Conservation (phyloP, 371 early-diverging fungal genomes). For the Saksenaea vasiformis region DNA sequence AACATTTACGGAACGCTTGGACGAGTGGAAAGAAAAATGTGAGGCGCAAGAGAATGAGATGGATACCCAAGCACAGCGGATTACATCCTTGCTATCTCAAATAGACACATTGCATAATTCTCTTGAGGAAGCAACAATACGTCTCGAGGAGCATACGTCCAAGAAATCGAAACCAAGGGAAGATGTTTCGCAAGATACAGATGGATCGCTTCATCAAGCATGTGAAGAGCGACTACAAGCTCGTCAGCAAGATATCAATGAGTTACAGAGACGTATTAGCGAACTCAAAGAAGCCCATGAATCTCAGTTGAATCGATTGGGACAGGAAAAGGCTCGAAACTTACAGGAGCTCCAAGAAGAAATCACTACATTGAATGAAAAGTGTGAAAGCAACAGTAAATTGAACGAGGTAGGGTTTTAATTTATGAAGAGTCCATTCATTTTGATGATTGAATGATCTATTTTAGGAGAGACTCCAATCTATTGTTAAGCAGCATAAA, state of each 20-base stretch:
- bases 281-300: constrained; percentile 34
- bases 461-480: constrained; percentile 15
- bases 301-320: constrained; percentile 26
- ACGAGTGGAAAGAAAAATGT: constrained; percentile 20
- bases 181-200: not conserved
- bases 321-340: constrained; percentile 38
- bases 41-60: constrained; percentile 21
- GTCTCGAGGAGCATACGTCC: constrained; percentile 35
- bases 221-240: constrained; percentile 26
- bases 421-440: not conserved
- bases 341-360: constrained; percentile 18
- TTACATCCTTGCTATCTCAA: constrained; percentile 26
- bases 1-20: constrained; percentile 4
- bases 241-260: constrained; percentile 33
- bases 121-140: constrained; percentile 39
- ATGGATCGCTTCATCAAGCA: constrained; percentile 12
- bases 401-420: not conserved
- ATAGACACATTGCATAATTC: constrained; percentile 41
- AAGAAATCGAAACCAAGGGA: constrained; percentile 5
- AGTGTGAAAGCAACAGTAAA: not conserved
- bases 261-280: constrained; percentile 23
- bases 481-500: constrained; percentile 36
- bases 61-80: constrained; percentile 29
- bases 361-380: constrained; percentile 6
- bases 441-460: not conserved